Evolutionary conservation across 139 green algal genomes (phyloP), one percentile per base, ranked within the genome.

Genomic region (Asterochloris sp.): DNA sequence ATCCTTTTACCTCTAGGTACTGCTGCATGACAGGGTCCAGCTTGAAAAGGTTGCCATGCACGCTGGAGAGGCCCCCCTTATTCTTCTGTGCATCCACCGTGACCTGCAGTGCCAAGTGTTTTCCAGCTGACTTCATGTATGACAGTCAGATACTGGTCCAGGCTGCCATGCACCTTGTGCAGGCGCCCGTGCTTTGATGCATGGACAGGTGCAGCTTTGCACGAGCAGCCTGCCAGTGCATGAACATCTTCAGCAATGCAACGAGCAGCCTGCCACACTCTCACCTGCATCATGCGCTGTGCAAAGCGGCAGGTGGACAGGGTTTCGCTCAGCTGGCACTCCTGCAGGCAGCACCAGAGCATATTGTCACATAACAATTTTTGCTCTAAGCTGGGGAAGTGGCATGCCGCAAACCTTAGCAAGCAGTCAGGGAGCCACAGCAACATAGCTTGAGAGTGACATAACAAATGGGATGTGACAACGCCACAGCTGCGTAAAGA

Each of bases 291-390:
- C 91, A 96, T 94, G 62, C 90, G 86, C 80, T 92, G 83, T 16
- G 92, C 91, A 89, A 96, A 95, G 73, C 89, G 89, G 85, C 90
- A 95, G 12, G 92, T 95, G 69, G 89, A 92, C 27, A 96, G 77
- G 19, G 90, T 94, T 82, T 96, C 93, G 68, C 90, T 88, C 47
- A 91, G 84, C 80, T 94, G 88, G 47, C 74, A 76, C 13, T 14
- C 73, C 80, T 84, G 80, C 73, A 75, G 13, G 62, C 10, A 16
- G 74, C 16, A 76, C 66, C 4, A 26, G 1, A 71, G 8, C 17
- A 16, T 14, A 11, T 77, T 77, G 2, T 28, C n/a, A 12, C 21
- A 9, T 28, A 2, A 77, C n/a, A 54, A 6, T 10, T 54, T 54
- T 2, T 77, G n/a, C 17, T 77, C 24, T 21, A 77, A 9, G 21